These are phyloP conservation scores for Triangularia setosa DNA, from an alignment of 2,329 filamentous ascomycete species.

Conservation along the genomic window DNA sequence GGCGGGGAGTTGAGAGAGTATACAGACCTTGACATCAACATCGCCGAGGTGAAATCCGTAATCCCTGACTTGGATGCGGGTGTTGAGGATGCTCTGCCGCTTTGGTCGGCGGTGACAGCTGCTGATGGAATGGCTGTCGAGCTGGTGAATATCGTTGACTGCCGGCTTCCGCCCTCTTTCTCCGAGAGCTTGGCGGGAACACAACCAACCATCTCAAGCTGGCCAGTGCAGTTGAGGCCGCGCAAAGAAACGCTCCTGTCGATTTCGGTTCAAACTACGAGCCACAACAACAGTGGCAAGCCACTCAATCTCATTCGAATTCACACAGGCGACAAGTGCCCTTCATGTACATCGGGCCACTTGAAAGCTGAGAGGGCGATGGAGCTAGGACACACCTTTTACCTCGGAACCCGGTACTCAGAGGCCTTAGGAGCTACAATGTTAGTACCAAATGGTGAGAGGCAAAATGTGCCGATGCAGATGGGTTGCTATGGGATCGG, in stretches of 20 bases:
- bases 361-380: conserved; percentile 70
- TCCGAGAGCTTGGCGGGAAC: neutral
- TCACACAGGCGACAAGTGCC: conserved; percentile 66
- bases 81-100: conserved; percentile 54
- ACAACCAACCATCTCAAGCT: conserved; percentile 5
- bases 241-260: conserved; percentile 1
- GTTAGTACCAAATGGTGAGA: conserved; percentile 29
- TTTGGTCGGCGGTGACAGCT: conserved; percentile 46
- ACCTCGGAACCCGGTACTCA: conserved; percentile 86
- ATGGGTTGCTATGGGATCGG: conserved; percentile 99
- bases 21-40: conserved; percentile 39
- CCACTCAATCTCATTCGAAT: conserved; percentile 63
- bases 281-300: conserved; percentile 24
- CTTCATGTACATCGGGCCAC: conserved; percentile 60
- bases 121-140: conserved; percentile 13
- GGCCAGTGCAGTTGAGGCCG: conserved; percentile 14
- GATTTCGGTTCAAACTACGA: neutral
- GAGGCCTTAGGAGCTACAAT: conserved; percentile 66
- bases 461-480: conserved; percentile 55
- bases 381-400: conserved; percentile 92
- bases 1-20: conserved; percentile 21
- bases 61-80: conserved; percentile 67
- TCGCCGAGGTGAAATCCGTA: conserved; percentile 60
- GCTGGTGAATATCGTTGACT: conserved; percentile 38
- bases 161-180: conserved; percentile 25